phyloP scores from a whole-genome alignment of 805 yeast species.

The Pichia thaimueangensis region DNA sequence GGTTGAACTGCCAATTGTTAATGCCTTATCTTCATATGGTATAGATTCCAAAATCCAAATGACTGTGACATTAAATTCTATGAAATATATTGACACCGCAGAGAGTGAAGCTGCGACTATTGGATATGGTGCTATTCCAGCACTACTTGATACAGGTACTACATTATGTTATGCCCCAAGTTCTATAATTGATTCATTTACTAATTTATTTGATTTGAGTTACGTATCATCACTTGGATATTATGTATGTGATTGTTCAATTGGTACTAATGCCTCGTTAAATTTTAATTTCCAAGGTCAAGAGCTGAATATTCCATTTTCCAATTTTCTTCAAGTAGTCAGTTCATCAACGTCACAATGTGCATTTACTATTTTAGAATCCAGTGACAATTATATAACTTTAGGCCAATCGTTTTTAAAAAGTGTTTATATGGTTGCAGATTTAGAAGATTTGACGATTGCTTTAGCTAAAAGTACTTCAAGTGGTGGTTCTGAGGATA shows the following conservation, averaged over 20 bases:
- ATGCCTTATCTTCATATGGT: constrained; percentile 31
- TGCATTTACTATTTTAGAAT: constrained; percentile 36
- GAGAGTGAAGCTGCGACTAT: constrained; percentile 14
- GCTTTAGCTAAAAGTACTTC: constrained; percentile 42
- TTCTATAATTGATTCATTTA: constrained; percentile 22
- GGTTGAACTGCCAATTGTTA: constrained; percentile 45
- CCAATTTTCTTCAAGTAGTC: constrained; percentile 20
- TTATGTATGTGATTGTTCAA: constrained; percentile 41
- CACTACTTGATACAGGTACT: constrained; percentile 53
- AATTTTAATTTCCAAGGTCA: constrained; percentile 54
- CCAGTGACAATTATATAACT: constrained; percentile 30
- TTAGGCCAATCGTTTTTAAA: constrained; percentile 51
- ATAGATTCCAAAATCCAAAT: constrained; percentile 38
- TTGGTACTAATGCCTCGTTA: constrained; percentile 25
- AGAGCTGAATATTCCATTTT: constrained; percentile 45
- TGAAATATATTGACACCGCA: constrained; percentile 19
- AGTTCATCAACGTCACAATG: constrained; percentile 29
- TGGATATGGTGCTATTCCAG: constrained; percentile 30
- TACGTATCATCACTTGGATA: constrained; percentile 38
- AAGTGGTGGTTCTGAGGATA: constrained; percentile 29
- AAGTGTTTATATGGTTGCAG: constrained; percentile 49
- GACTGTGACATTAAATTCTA: constrained; percentile 41
- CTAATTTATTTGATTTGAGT: constrained; percentile 33
- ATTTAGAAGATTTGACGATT: constrained; percentile 40
- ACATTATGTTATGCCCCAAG: constrained; percentile 43